phyloP scores from a whole-genome alignment of 2,329 filamentous ascomycete genomes.

The Aspergillus persii region DNA sequence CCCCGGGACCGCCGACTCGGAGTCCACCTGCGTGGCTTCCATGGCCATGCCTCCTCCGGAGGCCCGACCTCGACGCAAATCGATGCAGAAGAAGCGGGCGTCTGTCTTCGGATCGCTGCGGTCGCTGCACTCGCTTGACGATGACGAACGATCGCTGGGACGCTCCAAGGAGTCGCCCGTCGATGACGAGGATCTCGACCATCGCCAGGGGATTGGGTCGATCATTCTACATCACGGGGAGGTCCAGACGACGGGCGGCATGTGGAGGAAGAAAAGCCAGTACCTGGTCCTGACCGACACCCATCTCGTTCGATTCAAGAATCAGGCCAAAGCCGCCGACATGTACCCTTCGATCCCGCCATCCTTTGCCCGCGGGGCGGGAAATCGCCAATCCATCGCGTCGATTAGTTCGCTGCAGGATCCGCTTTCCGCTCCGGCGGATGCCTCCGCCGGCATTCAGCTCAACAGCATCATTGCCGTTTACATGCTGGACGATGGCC shows the following conservation, averaged over 20 bases:
- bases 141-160: conserved; percentile 52
- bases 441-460: conserved; percentile 55
- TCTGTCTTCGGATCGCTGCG: conserved; percentile 61
- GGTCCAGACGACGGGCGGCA: conserved; percentile 66
- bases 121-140: conserved; percentile 51
- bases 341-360: conserved; percentile 55
- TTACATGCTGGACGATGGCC: conserved; percentile 65
- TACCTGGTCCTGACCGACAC: conserved; percentile 69
- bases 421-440: conserved; percentile 54
- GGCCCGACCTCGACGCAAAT: conserved; percentile 40
- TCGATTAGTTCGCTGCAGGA: conserved; percentile 63
- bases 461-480: conserved; percentile 66
- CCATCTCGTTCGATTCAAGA: conserved; percentile 68
- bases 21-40: conserved; percentile 22
- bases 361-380: conserved; percentile 41
- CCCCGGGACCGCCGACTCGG: conserved; percentile 29
- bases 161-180: conserved; percentile 52
- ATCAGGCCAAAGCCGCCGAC: conserved; percentile 63
- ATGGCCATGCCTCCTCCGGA: conserved; percentile 27
- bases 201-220: conserved; percentile 39
- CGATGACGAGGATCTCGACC: conserved; percentile 44
- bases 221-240: conserved; percentile 65
- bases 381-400: conserved; percentile 56
- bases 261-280: conserved; percentile 71
- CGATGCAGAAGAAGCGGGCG: conserved; percentile 47